Evolutionary conservation across 495 filamentous ascomycete species (phyloP).

Genomic region (Aeminium ludgeri): DNA sequence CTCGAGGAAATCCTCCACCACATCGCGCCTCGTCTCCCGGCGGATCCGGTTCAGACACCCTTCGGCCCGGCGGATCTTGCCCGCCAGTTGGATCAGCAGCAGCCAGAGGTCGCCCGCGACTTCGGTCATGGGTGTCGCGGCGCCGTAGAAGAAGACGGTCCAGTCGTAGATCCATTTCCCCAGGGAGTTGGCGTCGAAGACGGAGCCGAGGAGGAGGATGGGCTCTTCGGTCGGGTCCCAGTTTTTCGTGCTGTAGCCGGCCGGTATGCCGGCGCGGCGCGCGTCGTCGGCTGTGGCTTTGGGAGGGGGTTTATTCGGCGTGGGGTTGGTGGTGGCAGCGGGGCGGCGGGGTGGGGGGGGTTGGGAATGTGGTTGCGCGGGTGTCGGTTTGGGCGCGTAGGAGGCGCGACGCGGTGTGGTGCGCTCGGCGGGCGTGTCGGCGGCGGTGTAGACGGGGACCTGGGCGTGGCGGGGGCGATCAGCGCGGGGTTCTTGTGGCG

Average conservation of each 20-base stretch:
- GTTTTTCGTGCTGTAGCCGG: constrained; percentile 92
- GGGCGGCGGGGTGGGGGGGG: constrained; percentile 8
- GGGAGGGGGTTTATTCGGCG: constrained; percentile 31
- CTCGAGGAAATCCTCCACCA: constrained; percentile 81
- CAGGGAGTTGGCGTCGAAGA: constrained; percentile 93
- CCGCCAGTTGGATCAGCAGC: constrained; percentile 83
- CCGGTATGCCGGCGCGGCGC: constrained; percentile 61
- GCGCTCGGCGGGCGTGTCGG: constrained; percentile 12
- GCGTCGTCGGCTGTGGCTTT: constrained; percentile 80
- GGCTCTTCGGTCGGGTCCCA: constrained; percentile 93
- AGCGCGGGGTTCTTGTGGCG: constrained; percentile 20
- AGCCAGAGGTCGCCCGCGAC: constrained; percentile 93
- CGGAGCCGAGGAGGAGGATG: constrained; percentile 83
- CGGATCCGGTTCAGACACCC: constrained; percentile 63
- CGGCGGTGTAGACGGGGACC: constrained; percentile 25
- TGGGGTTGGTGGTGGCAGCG: constrained; percentile 13
- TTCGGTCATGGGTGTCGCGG: constrained; percentile 73
- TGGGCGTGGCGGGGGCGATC: constrained; percentile 24
- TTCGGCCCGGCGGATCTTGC: constrained; percentile 84
- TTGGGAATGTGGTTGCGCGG: no score
- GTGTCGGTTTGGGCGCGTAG: constrained; percentile 14
- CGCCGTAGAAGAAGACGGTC: constrained; percentile 85
- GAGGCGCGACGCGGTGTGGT: constrained; percentile 24
- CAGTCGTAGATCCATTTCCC: constrained; percentile 99
- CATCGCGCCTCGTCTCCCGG: constrained; percentile 52